Evolutionary conservation across 2,329 filamentous ascomycete genomes (phyloP), one percentile per base, ranked within the genome.

Genomic region (Decorospora gaudefroyi): DNA sequence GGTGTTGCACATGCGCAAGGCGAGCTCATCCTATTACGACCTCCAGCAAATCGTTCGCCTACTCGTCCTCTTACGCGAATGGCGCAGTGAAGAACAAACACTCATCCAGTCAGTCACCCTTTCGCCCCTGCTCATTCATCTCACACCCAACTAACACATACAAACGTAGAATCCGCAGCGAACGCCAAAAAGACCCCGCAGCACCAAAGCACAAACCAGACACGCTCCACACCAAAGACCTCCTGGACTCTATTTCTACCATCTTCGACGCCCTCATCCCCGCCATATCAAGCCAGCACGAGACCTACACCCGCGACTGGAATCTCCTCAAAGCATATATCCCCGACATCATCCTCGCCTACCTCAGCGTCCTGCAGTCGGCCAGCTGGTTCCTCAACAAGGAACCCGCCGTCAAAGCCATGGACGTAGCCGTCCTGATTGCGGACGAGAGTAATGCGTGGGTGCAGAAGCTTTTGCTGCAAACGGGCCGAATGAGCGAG

Each of bases 341-440:
- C 3, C 91, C 93, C 2, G 90, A 96, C 67, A 81, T 88, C 12
- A 77, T 96, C 28, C 78, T 99, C 35, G 88, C 87, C 2, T 96
- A 93, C 67, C 83, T 93, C 64, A 85, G 82, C 59, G 85, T 87
- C 1, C 75, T 97, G 35, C 87, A 95, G 66, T 87, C 87, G 62
- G 86, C 87, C 0, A 90, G 89, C 3, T 84, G 83, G 32, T 79
- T 82, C 34, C 75, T 95, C 29, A 86, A 84, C 31, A 84, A 90
- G 29, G 88, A 92, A 46, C 81, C 86, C 54, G 77, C 95, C 12
- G 78, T 93, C 17, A 85, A 92, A 64, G 88, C 86, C 60, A 92
- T 99, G 87, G 88, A 96, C 46, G 76, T 99, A 11, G 85, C 90
- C 1, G 83, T 85, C 1, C 67, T 84, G 2, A 80, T 96, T 36